These are phyloP conservation scores for Haplosporangium gracile DNA, from an alignment of 192 early-diverging fungal genomes.

Conservation along the genomic window DNA sequence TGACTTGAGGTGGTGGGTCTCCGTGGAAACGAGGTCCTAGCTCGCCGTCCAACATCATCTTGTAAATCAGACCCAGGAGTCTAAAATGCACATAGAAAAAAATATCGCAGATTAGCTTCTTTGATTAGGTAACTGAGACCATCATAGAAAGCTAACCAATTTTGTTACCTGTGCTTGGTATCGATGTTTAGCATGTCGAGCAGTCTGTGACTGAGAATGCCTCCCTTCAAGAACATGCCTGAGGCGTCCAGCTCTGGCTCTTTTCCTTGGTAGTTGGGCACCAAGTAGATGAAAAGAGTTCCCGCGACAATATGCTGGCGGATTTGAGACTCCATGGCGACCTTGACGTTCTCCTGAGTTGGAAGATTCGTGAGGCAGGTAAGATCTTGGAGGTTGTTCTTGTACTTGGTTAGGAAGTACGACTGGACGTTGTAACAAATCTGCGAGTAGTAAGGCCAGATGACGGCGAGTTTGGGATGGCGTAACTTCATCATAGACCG, in stretches of 20 bases:
- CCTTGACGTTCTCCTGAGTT: conserved; percentile 66
- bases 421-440: conserved; percentile 67
- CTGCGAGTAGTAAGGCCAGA: conserved; percentile 69
- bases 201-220: conserved; percentile 73
- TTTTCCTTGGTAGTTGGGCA: conserved; percentile 55
- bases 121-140: neutral
- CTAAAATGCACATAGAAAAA: conserved; percentile 12
- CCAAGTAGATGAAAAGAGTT: conserved; percentile 66
- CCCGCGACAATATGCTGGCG: conserved; percentile 64
- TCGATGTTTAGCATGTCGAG: conserved; percentile 78
- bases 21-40: conserved; percentile 69
- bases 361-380: conserved; percentile 55
- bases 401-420: conserved; percentile 63
- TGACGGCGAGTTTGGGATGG: conserved; percentile 74
- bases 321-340: conserved; percentile 66
- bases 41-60: conserved; percentile 79
- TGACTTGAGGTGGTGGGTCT: conserved; percentile 61
- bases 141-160: neutral
- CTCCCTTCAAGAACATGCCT: conserved; percentile 73
- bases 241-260: conserved; percentile 59
- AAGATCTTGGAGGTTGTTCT: conserved; percentile 58
- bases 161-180: conserved; percentile 70
- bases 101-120: neutral
- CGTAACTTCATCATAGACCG: conserved; percentile 77
- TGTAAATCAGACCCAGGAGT: conserved; percentile 76